Evolutionary conservation across 2,329 filamentous ascomycete genomes (phyloP), one percentile per base, ranked within the genome.

Genomic region (Cercospora zeina): DNA sequence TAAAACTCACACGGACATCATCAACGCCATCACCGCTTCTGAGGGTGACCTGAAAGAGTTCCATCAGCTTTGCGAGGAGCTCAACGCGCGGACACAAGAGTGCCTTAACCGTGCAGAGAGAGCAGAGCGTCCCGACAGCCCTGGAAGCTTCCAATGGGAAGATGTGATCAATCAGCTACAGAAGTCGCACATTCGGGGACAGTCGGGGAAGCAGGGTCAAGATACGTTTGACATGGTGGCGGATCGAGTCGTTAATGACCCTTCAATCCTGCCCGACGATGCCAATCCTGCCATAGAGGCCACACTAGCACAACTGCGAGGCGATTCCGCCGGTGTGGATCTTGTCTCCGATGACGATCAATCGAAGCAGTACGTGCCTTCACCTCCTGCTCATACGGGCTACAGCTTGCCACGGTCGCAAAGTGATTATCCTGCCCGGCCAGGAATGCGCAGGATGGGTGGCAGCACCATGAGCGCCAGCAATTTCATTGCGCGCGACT

Each of bases 101-200:
- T 83, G 81, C 63, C 70, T 84, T 10, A 79, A 78, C 58, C 77
- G 80, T 19, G 81, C 82, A 1, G 82, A 83, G 67, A 76, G 80
- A 21, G 81, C 81, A 1, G 81, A 83, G 69, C 75, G 80, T 5
- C 81, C 81, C 1, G 77, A 76, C 30, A 82, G 79, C 30, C 76
- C 75, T 6, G 70, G 80, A 8, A 80, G 77, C 54, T 76, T 81
- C 57, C 77, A 79, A 31, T 83, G 81, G 81, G 81, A 83, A 65
- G 81, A 83, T 61, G 73, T 83, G 11, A 80, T 82, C 16, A 81
- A 82, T 64, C 74, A 81, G 37, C 67, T 76, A 31, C 70, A 74
- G 31, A 71, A 65, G 39, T 47, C 65, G 27, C 64, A 67, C 31
- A 59, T 65, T 34, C 66, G 67, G 8, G 60, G 59, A 72, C 76